These are phyloP conservation scores for Boletus reticuloceps DNA, from an alignment of 768 basidiomycete genomes.

Conservation along the genomic window DNA sequence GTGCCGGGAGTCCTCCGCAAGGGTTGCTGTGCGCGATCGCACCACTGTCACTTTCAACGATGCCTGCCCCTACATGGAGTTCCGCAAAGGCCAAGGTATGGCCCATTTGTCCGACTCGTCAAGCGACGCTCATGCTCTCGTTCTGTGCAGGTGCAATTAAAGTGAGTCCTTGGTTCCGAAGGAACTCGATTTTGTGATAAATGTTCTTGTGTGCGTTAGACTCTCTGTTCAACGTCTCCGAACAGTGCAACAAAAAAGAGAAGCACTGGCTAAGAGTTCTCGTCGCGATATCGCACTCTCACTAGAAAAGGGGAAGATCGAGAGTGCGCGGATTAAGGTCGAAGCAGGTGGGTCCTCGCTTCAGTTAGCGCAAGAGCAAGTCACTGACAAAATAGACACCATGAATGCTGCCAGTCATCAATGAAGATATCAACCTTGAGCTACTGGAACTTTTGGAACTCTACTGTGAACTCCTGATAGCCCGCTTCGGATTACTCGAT, in stretches of 20 bases:
- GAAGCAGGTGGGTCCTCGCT: slow-evolving; percentile 64
- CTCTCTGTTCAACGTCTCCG: slow-evolving; percentile 83
- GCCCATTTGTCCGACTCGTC: not conserved
- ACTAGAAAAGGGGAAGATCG: slow-evolving; percentile 74
- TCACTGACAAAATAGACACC: slow-evolving; percentile 16
- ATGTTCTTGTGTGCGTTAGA: slow-evolving; percentile 36
- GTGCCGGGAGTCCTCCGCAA: slow-evolving; percentile 2
- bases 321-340: slow-evolving; percentile 82
- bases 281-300: slow-evolving; percentile 81
- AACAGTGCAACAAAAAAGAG: slow-evolving; percentile 89
- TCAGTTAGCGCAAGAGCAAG: not conserved
- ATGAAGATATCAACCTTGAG: slow-evolving; percentile 83
- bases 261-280: slow-evolving; percentile 71
- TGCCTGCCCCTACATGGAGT: slow-evolving; percentile 48
- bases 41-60: slow-evolving; percentile 6
- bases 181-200: not conserved
- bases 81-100: slow-evolving; percentile 59
- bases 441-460: slow-evolving; percentile 90
- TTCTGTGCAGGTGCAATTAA: slow-evolving; percentile 43
- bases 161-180: slow-evolving; percentile 31
- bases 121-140: slow-evolving; percentile 1
- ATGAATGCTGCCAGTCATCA: slow-evolving; percentile 54
- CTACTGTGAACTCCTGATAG: slow-evolving; percentile 90
- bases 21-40: slow-evolving; percentile 2
- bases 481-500: slow-evolving; percentile 90